phyloP scores from a whole-genome alignment of 73 alveolate species.

The Uronychia setigera region DNA sequence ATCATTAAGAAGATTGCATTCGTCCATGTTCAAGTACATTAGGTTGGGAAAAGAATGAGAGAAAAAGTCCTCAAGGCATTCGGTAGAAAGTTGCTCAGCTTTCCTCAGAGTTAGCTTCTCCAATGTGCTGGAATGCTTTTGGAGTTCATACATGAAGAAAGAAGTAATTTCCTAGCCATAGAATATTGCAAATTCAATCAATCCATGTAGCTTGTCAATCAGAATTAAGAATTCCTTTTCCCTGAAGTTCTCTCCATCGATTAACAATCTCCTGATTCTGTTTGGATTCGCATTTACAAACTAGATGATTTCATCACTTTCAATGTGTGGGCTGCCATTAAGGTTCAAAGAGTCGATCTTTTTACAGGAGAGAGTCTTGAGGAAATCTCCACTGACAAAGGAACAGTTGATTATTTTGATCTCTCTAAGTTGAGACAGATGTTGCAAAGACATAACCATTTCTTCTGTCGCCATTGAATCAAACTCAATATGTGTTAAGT shows the following conservation, averaged over 20 bases:
- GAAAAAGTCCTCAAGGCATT: background rate
- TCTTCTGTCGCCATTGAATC: constrained; percentile 2
- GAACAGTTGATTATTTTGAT: background rate
- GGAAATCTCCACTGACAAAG: background rate
- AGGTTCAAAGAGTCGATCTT: background rate
- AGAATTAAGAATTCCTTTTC: background rate
- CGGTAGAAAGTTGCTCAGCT: background rate
- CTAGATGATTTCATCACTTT: background rate
- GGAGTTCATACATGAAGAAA: background rate
- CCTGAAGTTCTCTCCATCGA: background rate
- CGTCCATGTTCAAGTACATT: background rate
- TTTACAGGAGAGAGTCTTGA: background rate
- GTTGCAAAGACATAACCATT: background rate
- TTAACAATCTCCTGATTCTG: background rate
- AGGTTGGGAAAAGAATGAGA: background rate
- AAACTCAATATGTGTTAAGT: too few relatives aligned
- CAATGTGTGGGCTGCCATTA: background rate
- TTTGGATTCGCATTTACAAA: background rate
- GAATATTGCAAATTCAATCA: background rate
- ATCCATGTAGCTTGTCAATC: background rate
- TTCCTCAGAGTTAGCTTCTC: background rate
- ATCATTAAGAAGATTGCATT: background rate
- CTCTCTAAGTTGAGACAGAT: background rate
- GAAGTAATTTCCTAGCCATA: background rate
- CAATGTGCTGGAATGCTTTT: background rate